Base-by-base conservation (phyloP, 1,284 basidiomycete genomes). In the Tylopilus sp. region DNA sequence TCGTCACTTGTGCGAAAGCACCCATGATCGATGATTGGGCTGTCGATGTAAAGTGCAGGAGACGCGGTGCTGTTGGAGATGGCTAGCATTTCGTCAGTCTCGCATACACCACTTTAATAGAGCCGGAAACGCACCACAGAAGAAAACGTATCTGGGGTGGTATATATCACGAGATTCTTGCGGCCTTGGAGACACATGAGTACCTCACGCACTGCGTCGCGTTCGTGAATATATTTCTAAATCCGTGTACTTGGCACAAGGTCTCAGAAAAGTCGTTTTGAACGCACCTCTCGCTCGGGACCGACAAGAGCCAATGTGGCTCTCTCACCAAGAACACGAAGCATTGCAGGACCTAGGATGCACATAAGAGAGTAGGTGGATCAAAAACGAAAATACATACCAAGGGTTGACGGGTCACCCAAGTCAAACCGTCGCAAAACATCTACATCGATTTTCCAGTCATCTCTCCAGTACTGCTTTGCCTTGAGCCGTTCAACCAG, bases 101-200 rank as follows among this genome's bases (percentile, higher is more conserved):
- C 36, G 48, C 16, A n/a, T n/a, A 42, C 5, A 13, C 13, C 12
- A 30, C 23, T 15, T 31, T 2, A 12, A 39, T 2, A 29, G 31
- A 16, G 19, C 21, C 7, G 39, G 16, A 39, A 11, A 49, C 55
- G 11, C 49, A 67, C 68, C 34, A 59, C 68, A 35, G 55, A 77
- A 30, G 53, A 60, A 52, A 70, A 79, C 9, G 61, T 60, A 28
- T 70, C 51, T 61, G 66, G 38, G 65, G 68, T 63, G 73, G 80
- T 46, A 34, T 66, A 65, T 13, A 87, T 66, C 56, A 88, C 65
- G 40, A 84, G 67, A 52, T 82, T 89, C 37, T 73, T 74, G 46
- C 76, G 74, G 0, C 86, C 86, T 73, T 89, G 86, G 4, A 90
- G 66, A 19, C 78, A 78, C 61, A 87, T 84, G 13, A 90, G 69